A percentile compares a stretch with the other conserved stretches of the same genome.
Conservation (phyloP, 2,329 filamentous ascomycete species). For the Exophiala lecanii-corni region DNA sequence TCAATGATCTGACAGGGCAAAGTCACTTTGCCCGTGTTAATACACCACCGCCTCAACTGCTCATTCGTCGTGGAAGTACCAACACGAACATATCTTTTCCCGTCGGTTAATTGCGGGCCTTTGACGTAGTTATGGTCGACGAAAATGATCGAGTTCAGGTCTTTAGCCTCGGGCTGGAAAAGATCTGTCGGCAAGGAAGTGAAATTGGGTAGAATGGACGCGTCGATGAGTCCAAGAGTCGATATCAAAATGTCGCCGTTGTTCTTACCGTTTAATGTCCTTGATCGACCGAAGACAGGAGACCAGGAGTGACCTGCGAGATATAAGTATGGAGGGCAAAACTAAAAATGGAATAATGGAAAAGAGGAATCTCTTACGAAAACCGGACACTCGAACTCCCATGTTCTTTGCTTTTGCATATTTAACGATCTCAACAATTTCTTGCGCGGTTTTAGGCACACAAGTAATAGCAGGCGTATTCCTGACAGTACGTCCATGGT, state of each 20-base stretch:
- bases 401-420: constrained; percentile 21
- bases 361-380: constrained; percentile 11
- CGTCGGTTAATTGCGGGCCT: constrained; percentile 13
- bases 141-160: constrained; percentile 21
- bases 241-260: constrained; percentile 38
- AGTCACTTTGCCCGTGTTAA: constrained; percentile 34
- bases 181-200: constrained; percentile 19
- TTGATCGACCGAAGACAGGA: constrained; percentile 19
- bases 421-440: constrained; percentile 20
- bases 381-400: constrained; percentile 20
- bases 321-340: too few species aligned
- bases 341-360: constrained; percentile 1
- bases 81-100: constrained; percentile 38
- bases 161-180: constrained; percentile 18
- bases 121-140: constrained; percentile 16
- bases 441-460: constrained; percentile 19
- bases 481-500: constrained; percentile 16
- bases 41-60: constrained; percentile 43
- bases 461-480: constrained; percentile 18
- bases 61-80: constrained; percentile 45
- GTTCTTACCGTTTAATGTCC: constrained; percentile 9
- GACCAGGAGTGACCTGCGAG: constrained; percentile 21
- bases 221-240: constrained; percentile 34
- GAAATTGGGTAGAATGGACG: constrained; percentile 20
- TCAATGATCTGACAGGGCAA: constrained; percentile 46